Evolutionary conservation across 2,329 filamentous ascomycete genomes (phyloP).

Genomic region (Xenosphaeropsis pyriputrescens): DNA sequence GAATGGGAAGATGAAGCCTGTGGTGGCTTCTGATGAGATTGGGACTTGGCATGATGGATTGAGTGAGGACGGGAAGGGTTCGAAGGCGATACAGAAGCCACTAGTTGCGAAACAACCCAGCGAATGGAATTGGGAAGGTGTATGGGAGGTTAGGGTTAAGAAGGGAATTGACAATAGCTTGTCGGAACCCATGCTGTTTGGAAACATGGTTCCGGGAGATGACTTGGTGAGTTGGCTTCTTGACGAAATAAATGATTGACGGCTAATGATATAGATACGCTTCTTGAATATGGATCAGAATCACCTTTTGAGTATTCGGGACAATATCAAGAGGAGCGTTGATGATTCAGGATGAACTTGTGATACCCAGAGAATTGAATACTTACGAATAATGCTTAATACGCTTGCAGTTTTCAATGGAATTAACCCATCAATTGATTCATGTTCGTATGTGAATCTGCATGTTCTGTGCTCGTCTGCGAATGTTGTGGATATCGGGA

Average conservation of each 20-base stretch:
- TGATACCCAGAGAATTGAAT: not conserved
- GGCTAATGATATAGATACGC: conserved; percentile 34
- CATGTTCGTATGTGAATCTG: no score
- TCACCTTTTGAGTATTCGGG: conserved; percentile 41
- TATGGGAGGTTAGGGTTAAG: conserved; percentile 83
- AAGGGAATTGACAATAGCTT: conserved; percentile 64
- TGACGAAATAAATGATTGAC: not conserved
- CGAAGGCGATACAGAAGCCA: conserved; percentile 1
- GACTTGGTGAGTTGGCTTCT: conserved; percentile 49
- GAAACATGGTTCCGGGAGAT: conserved; percentile 43
- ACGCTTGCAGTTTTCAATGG: no score
- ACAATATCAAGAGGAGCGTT: conserved; percentile 33
- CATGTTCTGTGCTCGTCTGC: no score
- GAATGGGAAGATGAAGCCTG: conserved; percentile 24
- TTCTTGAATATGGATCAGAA: conserved; percentile 49
- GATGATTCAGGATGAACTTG: conserved; percentile 20
- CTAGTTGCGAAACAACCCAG: conserved; percentile 40
- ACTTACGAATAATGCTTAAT: no score
- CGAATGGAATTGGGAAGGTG: conserved; percentile 96
- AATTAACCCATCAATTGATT: no score
- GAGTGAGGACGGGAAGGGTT: conserved; percentile 5
- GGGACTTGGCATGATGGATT: conserved; percentile 5
- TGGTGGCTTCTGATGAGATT: conserved; percentile 3
- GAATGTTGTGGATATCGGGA: no score
- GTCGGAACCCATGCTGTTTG: conserved; percentile 68